Percentiles rank a stretch among this genome's conserved stretches.
Evolutionary conservation across 306 rosid genomes (phyloP).

Genomic region (Vigna radiata): DNA sequence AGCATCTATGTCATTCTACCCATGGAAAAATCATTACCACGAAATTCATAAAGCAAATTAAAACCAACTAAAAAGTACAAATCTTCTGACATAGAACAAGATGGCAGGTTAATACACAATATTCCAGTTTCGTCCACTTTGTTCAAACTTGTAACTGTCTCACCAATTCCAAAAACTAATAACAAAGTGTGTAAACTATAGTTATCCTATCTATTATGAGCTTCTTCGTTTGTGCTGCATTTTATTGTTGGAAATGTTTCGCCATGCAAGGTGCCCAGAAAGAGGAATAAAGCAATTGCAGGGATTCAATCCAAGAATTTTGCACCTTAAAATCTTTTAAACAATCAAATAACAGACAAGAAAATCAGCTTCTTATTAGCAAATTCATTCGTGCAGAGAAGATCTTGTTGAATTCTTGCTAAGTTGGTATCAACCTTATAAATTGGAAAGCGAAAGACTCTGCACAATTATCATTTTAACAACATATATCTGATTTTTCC

Average conservation of each 20-base stretch:
- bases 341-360: background rate
- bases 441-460: background rate
- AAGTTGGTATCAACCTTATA: background rate
- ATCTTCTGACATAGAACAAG: background rate
- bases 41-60: slow-evolving; percentile 17
- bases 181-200: slow-evolving; percentile 7
- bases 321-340: slow-evolving; percentile 4
- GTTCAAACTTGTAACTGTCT: slow-evolving; percentile 1
- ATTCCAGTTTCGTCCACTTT: slow-evolving; percentile 28
- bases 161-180: slow-evolving; percentile 25
- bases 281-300: background rate
- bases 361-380: slow-evolving; percentile 15
- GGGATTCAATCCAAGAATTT: background rate
- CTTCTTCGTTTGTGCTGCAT: background rate
- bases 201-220: background rate
- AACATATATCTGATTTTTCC: slow-evolving; percentile 12
- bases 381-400: slow-evolving; percentile 14
- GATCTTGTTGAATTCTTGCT: background rate
- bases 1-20: slow-evolving; percentile 63
- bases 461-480: background rate
- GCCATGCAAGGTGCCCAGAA: background rate
- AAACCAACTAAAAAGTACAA: slow-evolving; percentile 22
- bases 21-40: slow-evolving; percentile 29
- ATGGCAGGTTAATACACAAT: background rate
- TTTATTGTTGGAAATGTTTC: background rate